Evolutionary conservation across 345 rosid genomes (phyloP).

Genomic region (Citrus sinensis): DNA sequence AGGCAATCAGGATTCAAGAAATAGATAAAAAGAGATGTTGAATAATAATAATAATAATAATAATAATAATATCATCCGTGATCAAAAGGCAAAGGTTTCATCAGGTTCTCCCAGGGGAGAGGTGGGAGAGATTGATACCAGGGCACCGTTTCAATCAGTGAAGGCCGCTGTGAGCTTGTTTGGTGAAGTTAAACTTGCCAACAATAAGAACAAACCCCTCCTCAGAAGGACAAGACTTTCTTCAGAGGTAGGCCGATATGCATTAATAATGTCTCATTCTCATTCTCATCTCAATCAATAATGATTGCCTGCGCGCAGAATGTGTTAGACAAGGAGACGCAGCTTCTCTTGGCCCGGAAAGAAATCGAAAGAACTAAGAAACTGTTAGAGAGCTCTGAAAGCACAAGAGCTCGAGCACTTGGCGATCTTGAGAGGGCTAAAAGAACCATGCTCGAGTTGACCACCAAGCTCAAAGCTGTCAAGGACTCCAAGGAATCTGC

Average conservation of each 20-base stretch:
- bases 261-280: no score
- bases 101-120: constrained; percentile 57
- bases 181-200: constrained; percentile 61
- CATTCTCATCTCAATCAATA: no score
- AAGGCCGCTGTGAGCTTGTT: constrained; percentile 89
- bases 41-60: no score
- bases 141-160: constrained; percentile 90
- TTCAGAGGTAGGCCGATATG: constrained; percentile 30
- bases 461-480: constrained; percentile 32
- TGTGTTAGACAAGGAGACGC: constrained; percentile 60
- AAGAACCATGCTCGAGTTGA: constrained; percentile 39
- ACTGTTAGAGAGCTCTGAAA: constrained; percentile 39
- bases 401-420: constrained; percentile 37
- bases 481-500: constrained; percentile 42
- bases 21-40: no score
- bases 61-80: no score
- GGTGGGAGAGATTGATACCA: constrained; percentile 94
- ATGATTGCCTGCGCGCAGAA: constrained; percentile 23
- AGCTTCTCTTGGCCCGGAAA: constrained; percentile 45
- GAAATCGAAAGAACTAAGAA: constrained; percentile 41
- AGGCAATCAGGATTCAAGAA: no score
- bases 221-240: constrained; percentile 39
- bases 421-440: constrained; percentile 55
- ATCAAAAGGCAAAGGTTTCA: background rate
- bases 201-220: constrained; percentile 24